These are phyloP conservation scores for Sporothrix pseudoabietina DNA, from an alignment of 2,329 filamentous ascomycete species.

Conservation along the genomic window DNA sequence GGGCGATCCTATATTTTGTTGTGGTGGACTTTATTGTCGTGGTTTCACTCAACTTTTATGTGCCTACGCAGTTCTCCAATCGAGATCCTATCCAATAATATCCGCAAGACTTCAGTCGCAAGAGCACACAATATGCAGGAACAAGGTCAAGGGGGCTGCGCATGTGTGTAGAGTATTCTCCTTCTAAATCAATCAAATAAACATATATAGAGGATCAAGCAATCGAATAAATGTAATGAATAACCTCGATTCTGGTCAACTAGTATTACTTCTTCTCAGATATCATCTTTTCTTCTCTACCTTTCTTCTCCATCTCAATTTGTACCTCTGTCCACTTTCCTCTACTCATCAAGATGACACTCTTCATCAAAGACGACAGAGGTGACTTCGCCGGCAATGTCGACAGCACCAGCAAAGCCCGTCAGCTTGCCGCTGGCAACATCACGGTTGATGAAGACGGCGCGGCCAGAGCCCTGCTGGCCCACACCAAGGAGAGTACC, in stretches of 20 bases:
- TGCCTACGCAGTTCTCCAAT: background rate
- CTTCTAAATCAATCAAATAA: background rate
- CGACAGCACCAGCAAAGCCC: constrained; percentile 47
- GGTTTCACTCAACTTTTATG: background rate
- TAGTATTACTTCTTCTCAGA: background rate
- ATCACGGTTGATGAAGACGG: constrained; percentile 65
- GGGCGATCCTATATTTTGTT: background rate
- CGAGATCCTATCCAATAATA: background rate
- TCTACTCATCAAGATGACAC: background rate
- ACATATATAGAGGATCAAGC: background rate
- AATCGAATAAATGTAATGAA: background rate
- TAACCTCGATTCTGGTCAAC: background rate
- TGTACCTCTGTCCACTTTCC: background rate
- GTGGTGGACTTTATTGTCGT: background rate
- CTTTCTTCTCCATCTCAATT: background rate
- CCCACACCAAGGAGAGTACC: constrained; percentile 67
- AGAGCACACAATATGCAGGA: background rate
- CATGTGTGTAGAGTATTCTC: background rate
- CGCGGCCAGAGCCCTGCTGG: constrained; percentile 61
- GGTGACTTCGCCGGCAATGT: constrained; percentile 51
- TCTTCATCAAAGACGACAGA: constrained; percentile 53
- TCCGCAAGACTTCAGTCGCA: background rate
- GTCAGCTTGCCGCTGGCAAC: constrained; percentile 59
- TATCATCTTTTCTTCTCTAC: background rate
- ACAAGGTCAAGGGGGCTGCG: background rate